Conservation (phyloP, 2,329 filamentous ascomycete species). For the Daldinia sp. region DNA sequence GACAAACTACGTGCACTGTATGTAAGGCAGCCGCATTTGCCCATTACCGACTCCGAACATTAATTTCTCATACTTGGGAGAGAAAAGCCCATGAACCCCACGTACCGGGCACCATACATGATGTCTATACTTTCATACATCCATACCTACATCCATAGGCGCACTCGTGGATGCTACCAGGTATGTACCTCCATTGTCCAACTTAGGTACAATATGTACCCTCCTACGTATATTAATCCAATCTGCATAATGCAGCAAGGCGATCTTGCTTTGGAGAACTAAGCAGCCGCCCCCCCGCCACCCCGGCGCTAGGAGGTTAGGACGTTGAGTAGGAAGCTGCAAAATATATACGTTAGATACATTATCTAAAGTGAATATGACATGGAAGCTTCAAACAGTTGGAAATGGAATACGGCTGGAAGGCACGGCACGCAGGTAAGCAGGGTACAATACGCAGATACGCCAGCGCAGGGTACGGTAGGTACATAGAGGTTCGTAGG, state of each 20-base stretch:
- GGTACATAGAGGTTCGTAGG: not conserved
- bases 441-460: not conserved
- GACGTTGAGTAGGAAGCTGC: not conserved
- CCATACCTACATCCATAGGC: no score
- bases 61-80: slow-evolving; percentile 13
- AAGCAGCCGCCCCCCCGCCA: slow-evolving; percentile 11
- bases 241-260: slow-evolving; percentile 37
- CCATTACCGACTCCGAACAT: slow-evolving; percentile 16
- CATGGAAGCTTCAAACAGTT: no score
- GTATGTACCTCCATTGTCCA: not conserved
- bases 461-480: not conserved
- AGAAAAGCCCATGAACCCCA: slow-evolving; percentile 3
- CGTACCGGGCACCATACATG: not conserved
- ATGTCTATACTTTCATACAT: no score
- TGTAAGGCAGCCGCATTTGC: slow-evolving; percentile 26
- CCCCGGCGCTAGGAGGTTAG: slow-evolving; percentile 13
- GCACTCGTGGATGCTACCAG: no score
- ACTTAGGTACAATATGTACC: not conserved
- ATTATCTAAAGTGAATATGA: no score
- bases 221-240: slow-evolving; percentile 11
- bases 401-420: no score
- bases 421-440: no score
- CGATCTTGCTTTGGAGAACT: slow-evolving; percentile 43
- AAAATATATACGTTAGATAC: not conserved
- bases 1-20: not conserved